Evolutionary conservation across 768 basidiomycete genomes (phyloP).

Genomic region (Lepiota subincarnata): DNA sequence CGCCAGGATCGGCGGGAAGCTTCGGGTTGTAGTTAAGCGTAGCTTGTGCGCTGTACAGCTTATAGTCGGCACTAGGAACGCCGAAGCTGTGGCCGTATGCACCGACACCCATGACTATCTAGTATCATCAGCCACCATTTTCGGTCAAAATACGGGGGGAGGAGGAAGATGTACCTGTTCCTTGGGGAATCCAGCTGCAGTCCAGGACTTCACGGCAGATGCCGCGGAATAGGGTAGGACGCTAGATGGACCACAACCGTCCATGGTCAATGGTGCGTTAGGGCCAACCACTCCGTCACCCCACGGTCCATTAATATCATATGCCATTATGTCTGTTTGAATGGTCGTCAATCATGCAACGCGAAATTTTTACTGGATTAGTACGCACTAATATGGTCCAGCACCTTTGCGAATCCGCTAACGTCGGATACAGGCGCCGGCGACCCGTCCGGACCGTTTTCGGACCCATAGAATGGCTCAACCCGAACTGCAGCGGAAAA

Average conservation of each 20-base stretch:
- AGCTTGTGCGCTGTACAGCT: slow-evolving; percentile 40
- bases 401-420: slow-evolving; percentile 59
- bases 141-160: neutral
- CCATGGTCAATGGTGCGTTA: slow-evolving; percentile 65
- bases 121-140: slow-evolving; percentile 7
- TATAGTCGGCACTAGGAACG: slow-evolving; percentile 38
- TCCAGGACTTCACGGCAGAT: slow-evolving; percentile 72
- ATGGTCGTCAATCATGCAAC: neutral
- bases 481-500: slow-evolving; percentile 42
- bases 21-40: slow-evolving; percentile 37
- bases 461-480: slow-evolving; percentile 34
- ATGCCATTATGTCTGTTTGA: slow-evolving; percentile 53
- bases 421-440: slow-evolving; percentile 59
- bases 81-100: slow-evolving; percentile 74
- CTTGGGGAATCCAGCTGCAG: slow-evolving; percentile 67
- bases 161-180: slow-evolving; percentile 23
- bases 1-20: slow-evolving; percentile 17
- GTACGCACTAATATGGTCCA: slow-evolving; percentile 38
- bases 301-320: slow-evolving; percentile 52
- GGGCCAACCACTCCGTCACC: slow-evolving; percentile 62
- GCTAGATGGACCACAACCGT: slow-evolving; percentile 57
- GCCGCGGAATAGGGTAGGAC: slow-evolving; percentile 60
- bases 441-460: too few relatives aligned
- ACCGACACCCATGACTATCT: slow-evolving; percentile 77
- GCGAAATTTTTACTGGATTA: neutral